phyloP scores from a whole-genome alignment of 345 rosid genomes.

The Gossypium stocksii region DNA sequence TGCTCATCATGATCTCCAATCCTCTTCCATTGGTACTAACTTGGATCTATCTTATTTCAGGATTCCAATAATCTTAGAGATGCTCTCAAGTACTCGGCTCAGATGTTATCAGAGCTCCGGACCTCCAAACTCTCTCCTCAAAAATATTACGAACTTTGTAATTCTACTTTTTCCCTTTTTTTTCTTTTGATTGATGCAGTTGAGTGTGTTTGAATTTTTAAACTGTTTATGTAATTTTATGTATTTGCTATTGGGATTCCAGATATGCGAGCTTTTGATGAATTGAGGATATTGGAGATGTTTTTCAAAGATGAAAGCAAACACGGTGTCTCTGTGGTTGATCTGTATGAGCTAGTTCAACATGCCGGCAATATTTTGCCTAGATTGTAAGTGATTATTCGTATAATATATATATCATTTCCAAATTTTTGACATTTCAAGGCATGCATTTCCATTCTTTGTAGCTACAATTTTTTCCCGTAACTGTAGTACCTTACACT shows the following conservation, averaged over 20 bases:
- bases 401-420: no score
- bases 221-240: constrained; percentile 15
- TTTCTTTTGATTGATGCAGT: constrained; percentile 12
- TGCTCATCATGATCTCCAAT: background rate
- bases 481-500: background rate
- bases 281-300: constrained; percentile 75
- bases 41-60: constrained; percentile 30
- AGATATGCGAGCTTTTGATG: constrained; percentile 93
- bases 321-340: constrained; percentile 69
- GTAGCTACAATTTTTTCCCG: background rate
- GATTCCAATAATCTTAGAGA: constrained; percentile 84
- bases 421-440: background rate
- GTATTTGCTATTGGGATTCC: constrained; percentile 3
- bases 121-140: constrained; percentile 93
- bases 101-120: constrained; percentile 88
- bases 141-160: constrained; percentile 85
- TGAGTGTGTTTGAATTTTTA: constrained; percentile 13
- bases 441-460: background rate
- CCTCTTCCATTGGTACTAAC: constrained; percentile 7
- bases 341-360: constrained; percentile 89
- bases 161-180: constrained; percentile 3
- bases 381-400: constrained; percentile 49
- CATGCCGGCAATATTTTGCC: constrained; percentile 94
- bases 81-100: constrained; percentile 81
- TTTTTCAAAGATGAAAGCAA: constrained; percentile 79